A percentile compares a stretch with the other conserved stretches of the same genome.
phyloP scores from a whole-genome alignment of 164 flowering plant genomes.

The Brasenia schreberi region DNA sequence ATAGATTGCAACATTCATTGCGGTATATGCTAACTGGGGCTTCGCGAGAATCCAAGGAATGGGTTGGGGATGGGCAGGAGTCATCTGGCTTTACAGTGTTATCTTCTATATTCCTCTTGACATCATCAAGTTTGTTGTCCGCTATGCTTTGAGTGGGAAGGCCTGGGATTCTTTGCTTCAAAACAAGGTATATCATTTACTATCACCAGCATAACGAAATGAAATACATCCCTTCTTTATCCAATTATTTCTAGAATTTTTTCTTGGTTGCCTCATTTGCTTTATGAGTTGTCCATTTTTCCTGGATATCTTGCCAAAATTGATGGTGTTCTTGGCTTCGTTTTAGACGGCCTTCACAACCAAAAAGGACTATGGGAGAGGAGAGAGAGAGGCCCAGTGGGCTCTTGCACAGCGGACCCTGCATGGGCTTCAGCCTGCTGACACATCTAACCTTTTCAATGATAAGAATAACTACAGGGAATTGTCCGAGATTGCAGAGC shows the following conservation, averaged over 20 bases:
- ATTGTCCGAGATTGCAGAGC: conserved; percentile 14
- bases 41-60: conserved; percentile 26
- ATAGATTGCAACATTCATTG: conserved; percentile 15
- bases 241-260: too few species aligned
- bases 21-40: conserved; percentile 20
- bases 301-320: too few species aligned
- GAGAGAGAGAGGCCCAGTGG: conserved; percentile 43
- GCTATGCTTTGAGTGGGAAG: conserved; percentile 27
- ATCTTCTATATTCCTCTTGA: conserved; percentile 28
- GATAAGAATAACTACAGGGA: conserved; percentile 18
- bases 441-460: conserved; percentile 8
- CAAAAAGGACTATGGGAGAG: conserved; percentile 28
- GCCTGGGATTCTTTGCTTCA: conserved; percentile 29
- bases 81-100: conserved; percentile 27
- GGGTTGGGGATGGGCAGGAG: conserved; percentile 41
- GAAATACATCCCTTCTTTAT: too few species aligned
- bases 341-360: conserved; percentile 31
- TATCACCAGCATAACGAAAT: too few species aligned
- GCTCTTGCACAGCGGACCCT: conserved; percentile 33
- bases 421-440: conserved; percentile 31
- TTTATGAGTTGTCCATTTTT: too few species aligned
- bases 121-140: conserved; percentile 22
- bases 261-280: too few species aligned
- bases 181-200: conserved; percentile 17
- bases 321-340: not conserved